Percentiles rank a stretch among this genome's conserved stretches.
These are phyloP conservation scores for Gynandropsis gynandra DNA, from an alignment of 345 rosid species.

Conservation along the genomic window DNA sequence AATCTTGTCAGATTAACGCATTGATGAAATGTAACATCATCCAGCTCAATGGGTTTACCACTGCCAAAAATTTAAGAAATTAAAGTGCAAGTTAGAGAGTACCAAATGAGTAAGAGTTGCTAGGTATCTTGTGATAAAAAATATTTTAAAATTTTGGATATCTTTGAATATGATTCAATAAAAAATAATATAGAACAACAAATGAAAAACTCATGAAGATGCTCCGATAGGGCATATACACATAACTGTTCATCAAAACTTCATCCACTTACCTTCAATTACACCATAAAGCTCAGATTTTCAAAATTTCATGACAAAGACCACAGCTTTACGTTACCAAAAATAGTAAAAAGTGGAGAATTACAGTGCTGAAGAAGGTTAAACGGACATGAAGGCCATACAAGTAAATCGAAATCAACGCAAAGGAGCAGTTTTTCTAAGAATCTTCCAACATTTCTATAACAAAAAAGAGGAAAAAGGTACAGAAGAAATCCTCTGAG, in stretches of 20 bases:
- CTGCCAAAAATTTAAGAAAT: conserved; percentile 39
- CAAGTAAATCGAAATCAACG: not conserved
- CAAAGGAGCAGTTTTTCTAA: not conserved
- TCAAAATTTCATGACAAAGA: not conserved
- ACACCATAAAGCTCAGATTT: not conserved
- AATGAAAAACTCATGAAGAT: no score
- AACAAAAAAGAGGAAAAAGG: not conserved
- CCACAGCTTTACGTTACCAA: not conserved
- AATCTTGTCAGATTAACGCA: no score
- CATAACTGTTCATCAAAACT: conserved; percentile 13
- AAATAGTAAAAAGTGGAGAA: conserved; percentile 1
- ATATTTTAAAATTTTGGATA: no score
- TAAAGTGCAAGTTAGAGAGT: not conserved
- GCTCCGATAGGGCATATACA: no score
- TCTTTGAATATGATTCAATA: no score
- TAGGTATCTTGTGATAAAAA: no score
- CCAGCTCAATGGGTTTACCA: conserved; percentile 79
- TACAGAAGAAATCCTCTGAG: conserved; percentile 8
- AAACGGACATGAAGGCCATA: not conserved
- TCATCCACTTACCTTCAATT: not conserved
- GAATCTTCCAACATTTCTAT: no score
- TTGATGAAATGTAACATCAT: conserved; percentile 83
- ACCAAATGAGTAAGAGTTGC: not conserved
- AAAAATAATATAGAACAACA: no score
- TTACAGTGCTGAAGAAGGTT: not conserved